phyloP scores from a whole-genome alignment of 495 filamentous ascomycete species.

The Podospora sp. region DNA sequence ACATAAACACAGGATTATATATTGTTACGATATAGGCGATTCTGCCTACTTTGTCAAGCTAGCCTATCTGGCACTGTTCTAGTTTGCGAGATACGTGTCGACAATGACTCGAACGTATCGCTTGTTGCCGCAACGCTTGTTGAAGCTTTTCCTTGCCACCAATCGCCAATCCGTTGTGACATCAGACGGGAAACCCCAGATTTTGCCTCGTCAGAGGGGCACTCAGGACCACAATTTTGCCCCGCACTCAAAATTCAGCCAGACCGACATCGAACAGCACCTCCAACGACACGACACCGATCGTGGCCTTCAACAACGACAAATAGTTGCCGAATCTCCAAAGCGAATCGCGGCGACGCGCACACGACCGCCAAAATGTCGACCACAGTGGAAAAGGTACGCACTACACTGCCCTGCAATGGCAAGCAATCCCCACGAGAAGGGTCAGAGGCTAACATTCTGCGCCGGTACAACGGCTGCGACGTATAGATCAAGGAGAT shows the following conservation, averaged over 20 bases:
- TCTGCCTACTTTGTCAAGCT: background rate
- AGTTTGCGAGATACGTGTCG: background rate
- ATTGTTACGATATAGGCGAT: background rate
- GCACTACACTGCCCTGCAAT: slow-evolving; percentile 22
- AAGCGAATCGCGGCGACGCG: background rate
- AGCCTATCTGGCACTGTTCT: background rate
- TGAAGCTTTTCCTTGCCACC: background rate
- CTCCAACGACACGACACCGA: slow-evolving; percentile 6
- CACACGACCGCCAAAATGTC: slow-evolving; percentile 67
- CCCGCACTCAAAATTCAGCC: slow-evolving; percentile 43
- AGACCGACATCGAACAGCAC: slow-evolving; percentile 14
- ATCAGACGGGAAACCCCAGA: slow-evolving; percentile 3
- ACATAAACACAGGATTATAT: slow-evolving; percentile 16
- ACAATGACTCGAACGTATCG: background rate
- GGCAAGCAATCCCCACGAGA: background rate
- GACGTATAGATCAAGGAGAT: slow-evolving; percentile 86
- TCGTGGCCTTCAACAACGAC: background rate
- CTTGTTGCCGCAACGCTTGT: background rate
- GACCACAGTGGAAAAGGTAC: slow-evolving; percentile 94
- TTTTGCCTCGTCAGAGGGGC: background rate
- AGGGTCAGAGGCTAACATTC: background rate
- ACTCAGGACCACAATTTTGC: slow-evolving; percentile 28
- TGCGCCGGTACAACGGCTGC: background rate
- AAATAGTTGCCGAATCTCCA: background rate
- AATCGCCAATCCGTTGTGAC: background rate